phyloP scores from a whole-genome alignment of 2,329 filamentous ascomycete species.

The Juglanconis juglandina region DNA sequence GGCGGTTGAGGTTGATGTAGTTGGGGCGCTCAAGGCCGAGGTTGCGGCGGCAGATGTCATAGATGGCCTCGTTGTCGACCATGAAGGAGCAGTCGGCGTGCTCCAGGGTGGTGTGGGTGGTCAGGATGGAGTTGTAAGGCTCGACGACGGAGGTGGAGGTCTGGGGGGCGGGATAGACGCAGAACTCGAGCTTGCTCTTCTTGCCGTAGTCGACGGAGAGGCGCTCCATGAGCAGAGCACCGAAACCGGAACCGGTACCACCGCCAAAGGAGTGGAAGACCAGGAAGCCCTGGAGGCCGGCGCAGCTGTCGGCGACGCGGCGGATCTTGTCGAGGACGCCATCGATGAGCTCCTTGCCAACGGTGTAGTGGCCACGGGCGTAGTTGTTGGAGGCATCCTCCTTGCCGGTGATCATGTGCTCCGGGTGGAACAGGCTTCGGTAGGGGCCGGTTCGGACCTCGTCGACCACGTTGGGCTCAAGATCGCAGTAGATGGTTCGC shows the following conservation, averaged over 20 bases:
- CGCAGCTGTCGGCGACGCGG: conserved; percentile 95
- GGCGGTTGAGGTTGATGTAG: conserved; percentile 97
- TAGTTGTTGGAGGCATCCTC: conserved; percentile 99
- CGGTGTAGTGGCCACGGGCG: conserved; percentile 98
- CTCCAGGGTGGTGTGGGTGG: conserved; percentile 97
- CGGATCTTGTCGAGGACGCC: conserved; percentile 97
- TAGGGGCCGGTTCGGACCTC: conserved; percentile 98
- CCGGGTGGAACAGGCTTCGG: conserved; percentile 95
- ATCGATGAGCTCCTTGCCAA: conserved; percentile 99
- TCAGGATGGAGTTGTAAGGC: conserved; percentile 99
- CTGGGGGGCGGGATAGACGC: conserved; percentile 96
- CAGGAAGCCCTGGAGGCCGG: conserved; percentile 96
- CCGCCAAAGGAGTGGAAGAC: conserved; percentile 99
- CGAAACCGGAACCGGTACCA: conserved; percentile 97
- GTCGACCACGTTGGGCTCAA: conserved; percentile 98
- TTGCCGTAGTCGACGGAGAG: conserved; percentile 99
- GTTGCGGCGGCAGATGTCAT: conserved; percentile 98
- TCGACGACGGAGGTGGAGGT: conserved; percentile 97
- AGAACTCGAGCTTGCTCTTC: conserved; percentile 99
- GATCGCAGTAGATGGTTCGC: conserved; percentile 98
- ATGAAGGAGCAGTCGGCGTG: conserved; percentile 99
- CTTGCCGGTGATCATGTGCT: conserved; percentile 99
- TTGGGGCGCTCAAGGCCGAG: conserved; percentile 94
- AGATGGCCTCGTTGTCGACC: conserved; percentile 99
- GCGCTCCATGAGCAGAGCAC: conserved; percentile 97